Conservation (phyloP, 495 filamentous ascomycete species). For the Parathielavia hyrcaniae region DNA sequence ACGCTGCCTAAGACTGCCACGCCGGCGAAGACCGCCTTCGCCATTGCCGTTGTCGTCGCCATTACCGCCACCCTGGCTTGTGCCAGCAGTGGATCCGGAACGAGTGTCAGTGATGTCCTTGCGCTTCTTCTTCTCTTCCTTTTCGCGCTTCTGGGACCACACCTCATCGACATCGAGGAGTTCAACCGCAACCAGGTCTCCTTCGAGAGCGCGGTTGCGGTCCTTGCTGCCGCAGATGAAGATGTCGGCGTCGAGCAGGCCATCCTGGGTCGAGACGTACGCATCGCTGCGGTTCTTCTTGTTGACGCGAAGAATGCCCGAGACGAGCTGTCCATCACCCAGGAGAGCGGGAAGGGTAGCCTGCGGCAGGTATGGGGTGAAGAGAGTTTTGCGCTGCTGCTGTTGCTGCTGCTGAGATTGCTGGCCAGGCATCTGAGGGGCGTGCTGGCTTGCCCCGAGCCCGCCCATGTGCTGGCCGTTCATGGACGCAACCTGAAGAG, state of each 20-base stretch:
- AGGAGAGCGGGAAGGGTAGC: slow-evolving; percentile 88
- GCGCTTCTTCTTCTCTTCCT: slow-evolving; percentile 99
- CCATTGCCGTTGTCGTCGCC: slow-evolving; percentile 59
- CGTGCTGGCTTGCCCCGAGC: slow-evolving; percentile 71
- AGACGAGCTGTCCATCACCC: slow-evolving; percentile 86
- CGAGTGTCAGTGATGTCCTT: slow-evolving; percentile 96
- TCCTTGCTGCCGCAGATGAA: slow-evolving; percentile 99
- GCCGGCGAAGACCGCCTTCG: slow-evolving; percentile 78
- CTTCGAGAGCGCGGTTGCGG: slow-evolving; percentile 90
- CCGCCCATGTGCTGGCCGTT: slow-evolving; percentile 65
- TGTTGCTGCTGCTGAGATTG: slow-evolving; percentile 81
- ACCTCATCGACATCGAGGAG: slow-evolving; percentile 97
- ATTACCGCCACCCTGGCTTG: slow-evolving; percentile 60
- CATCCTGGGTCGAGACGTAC: slow-evolving; percentile 88
- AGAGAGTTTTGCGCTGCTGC: slow-evolving; percentile 95
- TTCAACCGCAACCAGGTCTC: slow-evolving; percentile 91
- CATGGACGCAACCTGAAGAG: slow-evolving; percentile 80
- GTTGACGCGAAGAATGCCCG: slow-evolving; percentile 94
- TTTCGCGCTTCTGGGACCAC: slow-evolving; percentile 96
- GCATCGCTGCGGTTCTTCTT: slow-evolving; percentile 99
- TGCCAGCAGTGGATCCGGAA: slow-evolving; percentile 63
- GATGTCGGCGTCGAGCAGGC: slow-evolving; percentile 86
- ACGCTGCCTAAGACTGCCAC: slow-evolving; percentile 90
- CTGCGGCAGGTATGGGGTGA: slow-evolving; percentile 96
- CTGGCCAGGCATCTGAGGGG: slow-evolving; percentile 57